Conservation (phyloP, 2,329 filamentous ascomycete species). For the Sporothrix globosa region DNA sequence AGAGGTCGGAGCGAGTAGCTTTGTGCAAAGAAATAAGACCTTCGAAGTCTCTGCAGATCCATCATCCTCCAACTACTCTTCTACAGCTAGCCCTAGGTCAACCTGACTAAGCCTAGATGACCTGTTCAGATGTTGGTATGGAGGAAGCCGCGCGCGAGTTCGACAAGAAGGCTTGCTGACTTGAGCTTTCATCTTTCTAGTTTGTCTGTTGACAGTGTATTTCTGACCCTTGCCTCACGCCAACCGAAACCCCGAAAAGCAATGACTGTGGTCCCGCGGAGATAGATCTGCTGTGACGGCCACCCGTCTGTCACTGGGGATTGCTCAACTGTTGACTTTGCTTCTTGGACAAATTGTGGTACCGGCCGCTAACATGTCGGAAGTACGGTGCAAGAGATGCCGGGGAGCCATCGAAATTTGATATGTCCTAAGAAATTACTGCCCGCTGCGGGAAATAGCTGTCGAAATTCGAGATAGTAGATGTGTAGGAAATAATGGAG, state of each 20-base stretch:
- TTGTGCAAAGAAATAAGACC: constrained; percentile 3
- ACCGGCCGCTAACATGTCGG: neutral
- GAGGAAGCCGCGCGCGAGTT: neutral
- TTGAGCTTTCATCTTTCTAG: neutral
- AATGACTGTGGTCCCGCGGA: neutral
- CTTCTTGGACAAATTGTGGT: neutral
- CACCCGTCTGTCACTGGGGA: neutral
- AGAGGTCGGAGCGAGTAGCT: neutral
- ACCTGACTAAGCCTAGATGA: constrained; percentile 9
- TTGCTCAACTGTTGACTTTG: neutral
- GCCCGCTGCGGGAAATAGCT: neutral
- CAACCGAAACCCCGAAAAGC: neutral
- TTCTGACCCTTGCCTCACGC: constrained; percentile 2
- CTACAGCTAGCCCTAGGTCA: neutral
- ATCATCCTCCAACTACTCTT: neutral
- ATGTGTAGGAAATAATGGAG: neutral
- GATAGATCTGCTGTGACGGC: neutral
- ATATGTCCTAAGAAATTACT: too few relatives aligned
- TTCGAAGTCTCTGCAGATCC: neutral
- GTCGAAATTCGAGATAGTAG: too few relatives aligned
- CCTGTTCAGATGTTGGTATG: neutral
- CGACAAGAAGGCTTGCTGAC: neutral
- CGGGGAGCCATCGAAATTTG: too few relatives aligned
- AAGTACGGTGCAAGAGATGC: constrained; percentile 3
- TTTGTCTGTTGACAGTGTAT: neutral